phyloP scores from a whole-genome alignment of 1,284 basidiomycete genomes.

The Filobasidium uniguttulatum region DNA sequence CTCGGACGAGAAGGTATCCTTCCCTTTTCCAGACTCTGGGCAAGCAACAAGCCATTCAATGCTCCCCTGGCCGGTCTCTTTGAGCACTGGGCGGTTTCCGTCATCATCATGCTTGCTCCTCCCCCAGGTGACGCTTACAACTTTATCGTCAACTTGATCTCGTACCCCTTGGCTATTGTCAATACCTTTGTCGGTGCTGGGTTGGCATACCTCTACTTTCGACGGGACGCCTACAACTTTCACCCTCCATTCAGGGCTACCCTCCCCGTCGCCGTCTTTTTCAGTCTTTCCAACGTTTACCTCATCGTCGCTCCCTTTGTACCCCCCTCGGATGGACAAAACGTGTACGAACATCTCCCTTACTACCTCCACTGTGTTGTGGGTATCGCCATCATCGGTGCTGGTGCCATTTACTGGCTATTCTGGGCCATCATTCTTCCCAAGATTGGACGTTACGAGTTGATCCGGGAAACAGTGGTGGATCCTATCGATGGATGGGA shows the following conservation, averaged over 20 bases:
- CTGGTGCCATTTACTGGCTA: conserved; percentile 16
- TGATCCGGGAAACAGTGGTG: conserved; percentile 12
- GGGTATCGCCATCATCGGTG: conserved; percentile 14
- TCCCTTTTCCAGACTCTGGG: conserved; percentile 29
- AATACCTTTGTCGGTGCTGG: no score
- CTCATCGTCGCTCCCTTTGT: no score
- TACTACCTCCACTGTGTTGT: conserved; percentile 17
- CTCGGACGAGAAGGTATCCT: conserved; percentile 31
- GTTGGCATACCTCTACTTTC: no score
- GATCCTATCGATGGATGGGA: neutral
- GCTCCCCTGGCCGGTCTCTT: conserved; percentile 37
- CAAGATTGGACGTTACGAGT: conserved; percentile 8
- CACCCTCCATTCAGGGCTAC: no score
- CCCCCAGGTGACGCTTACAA: conserved; percentile 46
- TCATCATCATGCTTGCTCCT: conserved; percentile 44
- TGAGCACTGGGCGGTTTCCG: conserved; percentile 41
- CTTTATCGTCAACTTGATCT: no score
- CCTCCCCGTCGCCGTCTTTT: no score
- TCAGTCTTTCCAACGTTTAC: no score
- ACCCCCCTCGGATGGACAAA: neutral
- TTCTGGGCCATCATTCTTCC: conserved; percentile 15
- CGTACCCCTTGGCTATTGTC: no score
- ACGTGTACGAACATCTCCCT: conserved; percentile 5
- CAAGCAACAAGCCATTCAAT: conserved; percentile 24
- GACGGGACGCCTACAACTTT: no score